phyloP scores from a whole-genome alignment of 1,284 basidiomycete genomes.

The Cystobasidium slooffiae region DNA sequence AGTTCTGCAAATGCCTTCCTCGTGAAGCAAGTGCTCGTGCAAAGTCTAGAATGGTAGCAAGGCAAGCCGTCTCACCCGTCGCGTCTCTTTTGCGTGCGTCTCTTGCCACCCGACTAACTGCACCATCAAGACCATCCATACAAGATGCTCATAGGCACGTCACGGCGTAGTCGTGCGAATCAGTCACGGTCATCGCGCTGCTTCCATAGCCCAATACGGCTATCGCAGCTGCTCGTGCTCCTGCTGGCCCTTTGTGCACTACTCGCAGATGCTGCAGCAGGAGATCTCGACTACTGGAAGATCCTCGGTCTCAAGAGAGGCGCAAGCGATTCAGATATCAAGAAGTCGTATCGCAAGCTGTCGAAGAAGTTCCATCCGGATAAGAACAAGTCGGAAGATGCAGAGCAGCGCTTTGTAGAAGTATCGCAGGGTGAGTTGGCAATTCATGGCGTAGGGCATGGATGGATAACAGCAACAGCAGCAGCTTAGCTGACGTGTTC shows the following conservation, averaged over 20 bases:
- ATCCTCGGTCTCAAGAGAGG: constrained; percentile 66
- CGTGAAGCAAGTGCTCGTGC: too few relatives aligned
- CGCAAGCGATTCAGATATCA: constrained; percentile 83
- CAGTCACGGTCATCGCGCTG: neutral
- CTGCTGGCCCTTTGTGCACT: constrained; percentile 29
- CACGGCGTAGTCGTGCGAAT: neutral
- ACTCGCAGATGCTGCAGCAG: constrained; percentile 23
- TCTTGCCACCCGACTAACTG: constrained; percentile 8
- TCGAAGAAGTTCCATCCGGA: constrained; percentile 91
- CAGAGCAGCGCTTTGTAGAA: constrained; percentile 84
- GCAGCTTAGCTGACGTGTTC: constrained; percentile 14
- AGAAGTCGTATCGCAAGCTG: constrained; percentile 82
- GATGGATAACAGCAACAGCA: neutral
- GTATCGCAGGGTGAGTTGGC: constrained; percentile 74
- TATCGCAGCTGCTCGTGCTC: constrained; percentile 29
- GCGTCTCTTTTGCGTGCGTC: constrained; percentile 10
- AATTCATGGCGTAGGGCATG: neutral
- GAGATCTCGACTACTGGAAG: constrained; percentile 56
- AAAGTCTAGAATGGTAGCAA: too few relatives aligned
- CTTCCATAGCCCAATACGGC: neutral
- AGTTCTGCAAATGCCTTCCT: too few relatives aligned
- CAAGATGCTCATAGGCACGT: constrained; percentile 2
- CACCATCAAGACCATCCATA: neutral
- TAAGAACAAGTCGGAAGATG: constrained; percentile 78
- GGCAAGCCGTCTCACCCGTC: neutral